Percentiles rank a stretch among this genome's conserved stretches.
These are phyloP conservation scores for Aristolochia fimbriata DNA, from an alignment of 164 flowering plant genomes.

Conservation along the genomic window DNA sequence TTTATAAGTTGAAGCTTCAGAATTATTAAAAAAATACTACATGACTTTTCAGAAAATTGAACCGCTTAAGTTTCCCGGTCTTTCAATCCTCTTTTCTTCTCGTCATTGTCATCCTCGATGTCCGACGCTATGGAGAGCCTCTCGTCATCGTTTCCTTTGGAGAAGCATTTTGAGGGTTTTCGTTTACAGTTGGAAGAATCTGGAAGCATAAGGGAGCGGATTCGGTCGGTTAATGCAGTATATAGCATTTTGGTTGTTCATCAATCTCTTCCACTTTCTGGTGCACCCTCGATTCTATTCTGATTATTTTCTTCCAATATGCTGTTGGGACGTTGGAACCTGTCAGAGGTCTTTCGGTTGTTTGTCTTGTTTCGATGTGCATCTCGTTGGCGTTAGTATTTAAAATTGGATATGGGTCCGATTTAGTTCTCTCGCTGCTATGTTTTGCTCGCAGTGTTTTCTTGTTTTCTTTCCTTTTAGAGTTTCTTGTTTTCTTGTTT, in stretches of 20 bases:
- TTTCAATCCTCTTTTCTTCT: not conserved
- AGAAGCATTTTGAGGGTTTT: slow-evolving; percentile 69
- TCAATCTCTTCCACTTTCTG: slow-evolving; percentile 71
- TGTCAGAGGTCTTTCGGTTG: no score
- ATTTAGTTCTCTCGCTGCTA: no score
- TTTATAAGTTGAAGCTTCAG: no score
- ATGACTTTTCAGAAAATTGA: no score
- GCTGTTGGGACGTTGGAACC: no score
- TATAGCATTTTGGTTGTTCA: slow-evolving; percentile 59
- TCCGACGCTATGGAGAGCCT: not conserved
- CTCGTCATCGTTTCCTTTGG: slow-evolving; percentile 28
- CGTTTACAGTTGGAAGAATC: slow-evolving; percentile 59
- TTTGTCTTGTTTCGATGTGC: no score
- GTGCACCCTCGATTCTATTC: slow-evolving; percentile 19
- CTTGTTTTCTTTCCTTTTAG: no score
- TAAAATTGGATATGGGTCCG: no score
- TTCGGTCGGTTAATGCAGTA: slow-evolving; percentile 70
- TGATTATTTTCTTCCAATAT: not conserved
- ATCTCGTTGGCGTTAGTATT: no score
- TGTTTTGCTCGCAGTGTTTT: no score
- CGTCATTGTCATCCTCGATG: not conserved
- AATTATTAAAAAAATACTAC: no score
- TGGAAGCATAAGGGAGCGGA: slow-evolving; percentile 53
- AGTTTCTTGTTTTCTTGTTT: no score
- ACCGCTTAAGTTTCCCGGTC: not conserved